Evolutionary conservation across 2,329 filamentous ascomycete genomes (phyloP).

Genomic region (Colletotrichum tofieldiae): DNA sequence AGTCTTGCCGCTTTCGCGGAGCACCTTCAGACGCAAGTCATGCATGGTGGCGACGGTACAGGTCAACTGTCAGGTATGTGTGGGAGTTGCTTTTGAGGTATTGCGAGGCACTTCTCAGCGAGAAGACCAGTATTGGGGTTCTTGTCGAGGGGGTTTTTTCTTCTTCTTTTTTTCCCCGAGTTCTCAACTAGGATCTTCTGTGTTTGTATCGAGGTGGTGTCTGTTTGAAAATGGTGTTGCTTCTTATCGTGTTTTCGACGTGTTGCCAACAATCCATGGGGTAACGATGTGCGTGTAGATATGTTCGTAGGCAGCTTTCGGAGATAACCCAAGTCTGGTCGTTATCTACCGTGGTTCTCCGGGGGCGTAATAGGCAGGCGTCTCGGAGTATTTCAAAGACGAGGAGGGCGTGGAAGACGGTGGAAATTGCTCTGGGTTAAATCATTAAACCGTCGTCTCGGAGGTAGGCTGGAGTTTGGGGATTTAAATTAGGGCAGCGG

Average conservation of each 20-base stretch:
- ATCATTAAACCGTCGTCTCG: conserved; percentile 16
- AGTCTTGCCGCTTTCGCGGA: conserved; percentile 80
- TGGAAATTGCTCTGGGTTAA: background rate
- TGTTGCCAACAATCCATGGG: conserved; percentile 26
- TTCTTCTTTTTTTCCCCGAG: too few species aligned
- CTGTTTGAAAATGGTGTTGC: conserved; percentile 19
- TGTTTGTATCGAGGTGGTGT: conserved; percentile 17
- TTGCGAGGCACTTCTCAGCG: conserved; percentile 14
- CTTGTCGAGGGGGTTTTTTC: background rate
- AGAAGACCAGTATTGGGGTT: conserved; percentile 13
- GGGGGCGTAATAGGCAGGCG: background rate
- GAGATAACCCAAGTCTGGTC: background rate
- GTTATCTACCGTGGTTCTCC: background rate
- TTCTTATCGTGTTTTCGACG: conserved; percentile 9
- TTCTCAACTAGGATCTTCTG: conserved; percentile 18
- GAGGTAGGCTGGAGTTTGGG: conserved; percentile 31
- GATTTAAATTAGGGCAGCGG: conserved; percentile 35
- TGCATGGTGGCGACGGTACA: conserved; percentile 63
- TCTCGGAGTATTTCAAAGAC: background rate
- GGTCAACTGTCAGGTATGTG: background rate
- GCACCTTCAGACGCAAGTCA: conserved; percentile 77
- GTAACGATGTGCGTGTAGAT: background rate
- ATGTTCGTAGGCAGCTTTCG: background rate
- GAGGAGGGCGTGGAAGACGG: background rate
- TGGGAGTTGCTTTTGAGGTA: background rate